Evolutionary conservation across 208 protist genomes (phyloP).

Genomic region (Trypanosoma avium): DNA sequence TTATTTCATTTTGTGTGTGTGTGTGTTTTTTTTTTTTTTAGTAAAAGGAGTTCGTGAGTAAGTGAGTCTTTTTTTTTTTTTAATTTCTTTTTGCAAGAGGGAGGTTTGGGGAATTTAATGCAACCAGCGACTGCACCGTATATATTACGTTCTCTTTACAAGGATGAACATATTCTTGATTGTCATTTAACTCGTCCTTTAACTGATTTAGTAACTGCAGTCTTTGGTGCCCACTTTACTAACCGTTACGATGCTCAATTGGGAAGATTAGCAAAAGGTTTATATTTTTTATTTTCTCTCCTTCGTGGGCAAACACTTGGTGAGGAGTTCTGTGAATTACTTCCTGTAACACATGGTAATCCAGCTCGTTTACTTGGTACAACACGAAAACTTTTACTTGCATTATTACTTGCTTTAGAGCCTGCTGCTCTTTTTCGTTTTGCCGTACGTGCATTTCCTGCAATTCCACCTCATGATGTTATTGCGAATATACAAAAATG

Average conservation of each 20-base stretch:
- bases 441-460: slow-evolving; percentile 56
- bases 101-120: too few relatives aligned
- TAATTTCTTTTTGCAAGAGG: too few relatives aligned
- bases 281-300: slow-evolving; percentile 77
- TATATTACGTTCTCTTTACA: slow-evolving; percentile 82
- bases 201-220: slow-evolving; percentile 66
- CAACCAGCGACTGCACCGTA: slow-evolving; percentile 77
- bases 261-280: slow-evolving; percentile 37
- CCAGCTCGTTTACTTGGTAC: slow-evolving; percentile 46
- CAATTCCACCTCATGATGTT: slow-evolving; percentile 62
- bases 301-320: slow-evolving; percentile 75
- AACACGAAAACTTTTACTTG: slow-evolving; percentile 49
- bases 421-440: slow-evolving; percentile 51
- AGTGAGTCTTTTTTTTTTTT: too few relatives aligned
- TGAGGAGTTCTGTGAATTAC: slow-evolving; percentile 86
- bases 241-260: slow-evolving; percentile 77
- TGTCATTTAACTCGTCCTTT: slow-evolving; percentile 56
- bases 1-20: too few relatives aligned
- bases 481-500: slow-evolving; percentile 46
- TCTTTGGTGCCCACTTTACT: slow-evolving; percentile 72
- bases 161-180: slow-evolving; percentile 78
- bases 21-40: too few relatives aligned
- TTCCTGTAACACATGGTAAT: slow-evolving; percentile 53
- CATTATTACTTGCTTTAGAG: slow-evolving; percentile 55
- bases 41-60: too few relatives aligned